phyloP scores from a whole-genome alignment of 228 moss, liverwort and hornwort genomes.

The Sphagnum magellanicum region DNA sequence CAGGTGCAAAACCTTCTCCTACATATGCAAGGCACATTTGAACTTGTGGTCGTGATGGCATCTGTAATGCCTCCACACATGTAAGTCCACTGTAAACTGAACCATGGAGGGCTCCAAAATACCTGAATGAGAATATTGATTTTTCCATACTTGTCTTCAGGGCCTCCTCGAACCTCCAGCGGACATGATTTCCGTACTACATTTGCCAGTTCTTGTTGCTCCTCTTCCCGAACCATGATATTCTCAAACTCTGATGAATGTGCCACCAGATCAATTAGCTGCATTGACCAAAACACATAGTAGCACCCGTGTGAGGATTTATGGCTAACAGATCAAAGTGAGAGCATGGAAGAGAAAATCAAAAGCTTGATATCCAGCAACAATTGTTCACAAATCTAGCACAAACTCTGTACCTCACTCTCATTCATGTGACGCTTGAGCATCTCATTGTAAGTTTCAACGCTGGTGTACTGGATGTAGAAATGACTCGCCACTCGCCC shows the following conservation, averaged over 20 bases:
- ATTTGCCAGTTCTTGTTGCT: slow-evolving; percentile 88
- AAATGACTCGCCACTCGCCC: slow-evolving; percentile 98
- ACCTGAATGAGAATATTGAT: slow-evolving; percentile 99
- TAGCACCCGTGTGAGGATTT: not conserved
- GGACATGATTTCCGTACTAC: slow-evolving; percentile 78
- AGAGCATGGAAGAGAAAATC: too few relatives aligned
- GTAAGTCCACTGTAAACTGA: too few relatives aligned
- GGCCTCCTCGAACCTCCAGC: slow-evolving; percentile 87
- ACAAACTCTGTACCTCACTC: slow-evolving; percentile 49
- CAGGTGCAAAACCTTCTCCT: not conserved
- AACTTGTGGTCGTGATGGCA: too few relatives aligned
- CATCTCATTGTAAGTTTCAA: slow-evolving; percentile 99
- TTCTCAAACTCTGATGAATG: slow-evolving; percentile 99
- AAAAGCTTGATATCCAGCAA: too few relatives aligned
- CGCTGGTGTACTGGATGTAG: slow-evolving; percentile 97
- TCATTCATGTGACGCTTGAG: slow-evolving; percentile 98
- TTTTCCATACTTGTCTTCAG: slow-evolving; percentile 93
- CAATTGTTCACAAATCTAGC: too few relatives aligned
- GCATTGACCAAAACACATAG: slow-evolving; percentile 7
- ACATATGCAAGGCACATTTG: not conserved
- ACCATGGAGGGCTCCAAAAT: not conserved
- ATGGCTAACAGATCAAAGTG: too few relatives aligned
- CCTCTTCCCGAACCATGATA: slow-evolving; percentile 97
- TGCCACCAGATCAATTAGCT: slow-evolving; percentile 90
- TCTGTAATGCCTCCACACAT: too few relatives aligned